Evolutionary conservation across 2,329 filamentous ascomycete genomes (phyloP).

Genomic region (Gremmenia infestans): DNA sequence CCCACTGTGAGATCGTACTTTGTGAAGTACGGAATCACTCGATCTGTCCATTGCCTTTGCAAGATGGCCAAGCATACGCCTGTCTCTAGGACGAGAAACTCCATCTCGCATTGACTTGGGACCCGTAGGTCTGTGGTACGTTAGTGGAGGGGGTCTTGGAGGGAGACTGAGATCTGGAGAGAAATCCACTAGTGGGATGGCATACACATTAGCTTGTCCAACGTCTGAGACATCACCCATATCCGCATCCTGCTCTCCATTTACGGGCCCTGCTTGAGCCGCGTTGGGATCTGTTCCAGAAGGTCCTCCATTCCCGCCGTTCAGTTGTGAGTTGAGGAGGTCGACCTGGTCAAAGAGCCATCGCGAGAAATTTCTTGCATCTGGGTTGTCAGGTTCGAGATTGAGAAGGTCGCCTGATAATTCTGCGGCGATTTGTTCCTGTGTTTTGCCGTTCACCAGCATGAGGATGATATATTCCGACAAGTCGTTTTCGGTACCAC

Average conservation of each 20-base stretch:
- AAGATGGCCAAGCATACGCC: conserved; percentile 80
- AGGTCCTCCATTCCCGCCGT: conserved; percentile 38
- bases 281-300: conserved; percentile 25
- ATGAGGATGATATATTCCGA: conserved; percentile 97
- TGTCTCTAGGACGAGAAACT: conserved; percentile 57
- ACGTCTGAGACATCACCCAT: conserved; percentile 56
- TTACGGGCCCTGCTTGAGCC: conserved; percentile 52
- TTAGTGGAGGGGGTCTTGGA: conserved; percentile 35
- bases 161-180: conserved; percentile 6
- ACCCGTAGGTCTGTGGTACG: conserved; percentile 70
- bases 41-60: conserved; percentile 76
- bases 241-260: conserved; percentile 58
- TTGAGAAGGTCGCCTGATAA: conserved; percentile 82
- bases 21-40: conserved; percentile 71
- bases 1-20: conserved; percentile 67
- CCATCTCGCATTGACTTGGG: conserved; percentile 90
- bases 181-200: conserved; percentile 22
- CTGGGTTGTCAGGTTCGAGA: conserved; percentile 75
- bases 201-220: conserved; percentile 54
- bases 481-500: conserved; percentile 62
- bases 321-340: conserved; percentile 57
- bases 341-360: conserved; percentile 94
- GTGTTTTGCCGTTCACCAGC: conserved; percentile 91
- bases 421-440: conserved; percentile 83
- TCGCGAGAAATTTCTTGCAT: conserved; percentile 74